Evolutionary conservation across 331 rosid genomes (phyloP).

Genomic region (Quercus phellos): DNA sequence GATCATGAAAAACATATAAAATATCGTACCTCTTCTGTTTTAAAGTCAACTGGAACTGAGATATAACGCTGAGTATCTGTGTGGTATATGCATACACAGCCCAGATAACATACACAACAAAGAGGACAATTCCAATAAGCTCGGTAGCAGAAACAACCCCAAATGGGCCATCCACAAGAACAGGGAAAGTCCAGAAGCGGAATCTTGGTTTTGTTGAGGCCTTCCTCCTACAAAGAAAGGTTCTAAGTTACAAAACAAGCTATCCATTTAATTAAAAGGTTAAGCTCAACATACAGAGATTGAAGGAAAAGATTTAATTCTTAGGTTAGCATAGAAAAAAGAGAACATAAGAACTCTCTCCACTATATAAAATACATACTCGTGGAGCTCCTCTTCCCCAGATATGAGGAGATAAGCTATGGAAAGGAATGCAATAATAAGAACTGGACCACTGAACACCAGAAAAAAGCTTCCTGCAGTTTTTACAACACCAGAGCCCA

Average conservation of each 20-base stretch:
- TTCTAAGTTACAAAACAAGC: conserved; percentile 5
- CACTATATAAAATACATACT: conserved; percentile 31
- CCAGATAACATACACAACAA: conserved; percentile 52
- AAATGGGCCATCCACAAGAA: conserved; percentile 73
- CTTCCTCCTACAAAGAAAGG: conserved; percentile 46
- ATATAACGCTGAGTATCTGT: conserved; percentile 17
- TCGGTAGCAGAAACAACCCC: conserved; percentile 84
- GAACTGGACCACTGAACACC: conserved; percentile 50
- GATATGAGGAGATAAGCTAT: conserved; percentile 40
- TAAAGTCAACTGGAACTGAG: conserved; percentile 19
- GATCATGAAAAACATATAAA: background rate
- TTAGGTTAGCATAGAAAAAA: background rate
- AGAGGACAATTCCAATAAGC: conserved; percentile 60
- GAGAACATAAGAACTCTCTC: background rate
- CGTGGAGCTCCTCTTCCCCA: conserved; percentile 47
- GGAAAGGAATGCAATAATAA: conserved; percentile 64
- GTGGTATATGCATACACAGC: conserved; percentile 50
- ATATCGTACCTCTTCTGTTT: conserved; percentile 38
- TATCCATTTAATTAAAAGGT: background rate
- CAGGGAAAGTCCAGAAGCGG: conserved; percentile 79
- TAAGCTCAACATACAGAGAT: background rate
- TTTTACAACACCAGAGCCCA: conserved; percentile 2
- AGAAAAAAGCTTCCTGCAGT: conserved; percentile 65
- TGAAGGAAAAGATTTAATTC: background rate
- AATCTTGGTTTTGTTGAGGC: conserved; percentile 41